Percentiles rank a stretch among this genome's conserved stretches.
Conservation (phyloP, 768 basidiomycete genomes). For the Auriscalpium vulgare region DNA sequence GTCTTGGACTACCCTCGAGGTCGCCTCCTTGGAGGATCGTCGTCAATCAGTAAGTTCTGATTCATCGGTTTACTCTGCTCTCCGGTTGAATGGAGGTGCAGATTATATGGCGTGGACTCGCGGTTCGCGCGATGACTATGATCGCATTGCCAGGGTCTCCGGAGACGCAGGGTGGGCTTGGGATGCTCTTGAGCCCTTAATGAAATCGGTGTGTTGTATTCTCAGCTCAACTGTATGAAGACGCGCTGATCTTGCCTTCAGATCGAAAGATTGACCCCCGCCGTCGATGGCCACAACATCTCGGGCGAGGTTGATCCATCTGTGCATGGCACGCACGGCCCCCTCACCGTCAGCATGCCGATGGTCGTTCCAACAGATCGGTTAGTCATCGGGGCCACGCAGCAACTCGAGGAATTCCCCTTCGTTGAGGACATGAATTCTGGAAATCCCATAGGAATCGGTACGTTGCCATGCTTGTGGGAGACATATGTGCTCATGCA, state of each 20-base stretch:
- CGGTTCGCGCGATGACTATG: constrained; percentile 13
- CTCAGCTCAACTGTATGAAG: no score
- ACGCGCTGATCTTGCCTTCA: no score
- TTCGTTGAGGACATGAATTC: constrained; percentile 36
- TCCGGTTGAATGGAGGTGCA: neutral
- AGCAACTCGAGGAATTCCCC: constrained; percentile 22
- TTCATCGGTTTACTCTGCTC: neutral
- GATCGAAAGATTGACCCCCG: neutral
- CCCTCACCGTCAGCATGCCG: constrained; percentile 17
- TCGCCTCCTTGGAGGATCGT: constrained; percentile 19
- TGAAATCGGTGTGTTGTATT: neutral
- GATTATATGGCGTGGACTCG: constrained; percentile 15
- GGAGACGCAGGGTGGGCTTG: constrained; percentile 12
- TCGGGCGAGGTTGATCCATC: constrained; percentile 30
- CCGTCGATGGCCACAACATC: constrained; percentile 29
- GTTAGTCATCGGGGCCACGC: constrained; percentile 28
- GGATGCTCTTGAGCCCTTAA: neutral
- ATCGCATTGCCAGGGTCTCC: constrained; percentile 9
- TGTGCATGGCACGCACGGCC: constrained; percentile 29
- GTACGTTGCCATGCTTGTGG: constrained; percentile 14
- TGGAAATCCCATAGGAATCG: constrained; percentile 33
- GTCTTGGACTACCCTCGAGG: constrained; percentile 17
- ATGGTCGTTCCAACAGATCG: constrained; percentile 13
- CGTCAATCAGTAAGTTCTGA: constrained; percentile 15
- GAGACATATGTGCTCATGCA: no score